Conservation (phyloP, 1,284 basidiomycete species). For the Ustilago xerochloae region DNA sequence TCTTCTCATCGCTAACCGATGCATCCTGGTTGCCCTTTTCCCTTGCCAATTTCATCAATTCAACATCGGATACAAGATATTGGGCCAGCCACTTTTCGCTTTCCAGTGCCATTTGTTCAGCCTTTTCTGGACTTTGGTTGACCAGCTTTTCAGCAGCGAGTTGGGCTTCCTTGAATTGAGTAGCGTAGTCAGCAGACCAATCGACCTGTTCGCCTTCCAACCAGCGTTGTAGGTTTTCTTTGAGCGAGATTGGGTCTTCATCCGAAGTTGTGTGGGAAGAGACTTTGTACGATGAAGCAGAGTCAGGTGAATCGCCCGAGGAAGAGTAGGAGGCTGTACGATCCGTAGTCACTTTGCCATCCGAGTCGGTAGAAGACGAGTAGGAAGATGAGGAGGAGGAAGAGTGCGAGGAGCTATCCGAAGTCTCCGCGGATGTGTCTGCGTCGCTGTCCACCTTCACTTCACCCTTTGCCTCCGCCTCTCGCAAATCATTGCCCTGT, state of each 20-base stretch:
- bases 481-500: conserved; percentile 23
- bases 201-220: conserved; percentile 55
- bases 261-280: conserved; percentile 9
- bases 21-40: conserved; percentile 34
- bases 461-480: conserved; percentile 6
- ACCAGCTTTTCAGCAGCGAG: conserved; percentile 45
- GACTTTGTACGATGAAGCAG: conserved; percentile 31
- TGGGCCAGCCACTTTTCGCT: conserved; percentile 57
- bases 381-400: conserved; percentile 32
- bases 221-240: conserved; percentile 53
- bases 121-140: conserved; percentile 44
- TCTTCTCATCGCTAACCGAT: conserved; percentile 33
- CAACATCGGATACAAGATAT: conserved; percentile 51
- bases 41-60: conserved; percentile 45
- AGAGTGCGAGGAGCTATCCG: conserved; percentile 17
- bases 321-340: conserved; percentile 34
- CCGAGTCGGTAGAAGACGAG: conserved; percentile 32
- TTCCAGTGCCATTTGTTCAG: conserved; percentile 51
- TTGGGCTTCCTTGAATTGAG: conserved; percentile 50
- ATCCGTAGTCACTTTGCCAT: conserved; percentile 31
- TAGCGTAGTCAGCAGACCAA: conserved; percentile 47
- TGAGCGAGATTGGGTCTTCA: conserved; percentile 30
- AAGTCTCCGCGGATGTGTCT: conserved; percentile 5
- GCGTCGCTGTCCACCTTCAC: conserved; percentile 6
- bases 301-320: conserved; percentile 15